These are phyloP conservation scores for Pyrenochaeta sp. DNA, from an alignment of 2,329 filamentous ascomycete genomes.

Conservation along the genomic window DNA sequence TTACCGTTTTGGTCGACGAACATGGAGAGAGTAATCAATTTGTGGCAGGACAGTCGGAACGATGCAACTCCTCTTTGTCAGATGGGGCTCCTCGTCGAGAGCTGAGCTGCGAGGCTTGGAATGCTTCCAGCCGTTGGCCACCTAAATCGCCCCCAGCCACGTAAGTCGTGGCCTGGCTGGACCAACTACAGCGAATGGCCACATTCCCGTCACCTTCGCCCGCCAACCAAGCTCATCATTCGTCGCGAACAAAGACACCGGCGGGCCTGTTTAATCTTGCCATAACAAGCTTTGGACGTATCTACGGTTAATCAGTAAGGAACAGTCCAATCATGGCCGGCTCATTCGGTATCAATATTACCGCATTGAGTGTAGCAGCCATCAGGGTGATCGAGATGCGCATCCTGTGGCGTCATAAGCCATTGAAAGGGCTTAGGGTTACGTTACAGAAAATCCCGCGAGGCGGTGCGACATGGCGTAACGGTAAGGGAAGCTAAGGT, in stretches of 20 bases:
- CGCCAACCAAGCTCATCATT: slow-evolving; percentile 23
- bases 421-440: slow-evolving; percentile 23
- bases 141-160: slow-evolving; percentile 18
- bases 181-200: slow-evolving; percentile 3
- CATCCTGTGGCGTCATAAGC: slow-evolving; percentile 30
- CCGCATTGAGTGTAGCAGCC: too few species aligned
- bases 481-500: slow-evolving; percentile 19
- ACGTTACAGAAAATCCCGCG: slow-evolving; percentile 27
- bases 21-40: slow-evolving; percentile 7
- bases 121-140: slow-evolving; percentile 13
- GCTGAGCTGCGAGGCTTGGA: slow-evolving; percentile 12
- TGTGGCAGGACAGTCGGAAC: not conserved
- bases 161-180: slow-evolving; percentile 13
- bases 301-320: slow-evolving; percentile 23
- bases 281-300: slow-evolving; percentile 28
- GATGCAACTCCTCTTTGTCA: slow-evolving; percentile 2
- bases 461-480: slow-evolving; percentile 29
- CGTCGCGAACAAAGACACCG: slow-evolving; percentile 24
- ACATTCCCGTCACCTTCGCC: slow-evolving; percentile 20
- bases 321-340: slow-evolving; percentile 20
- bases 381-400: too few species aligned
- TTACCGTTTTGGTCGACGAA: not conserved
- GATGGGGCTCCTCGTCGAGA: slow-evolving; percentile 9
- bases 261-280: slow-evolving; percentile 18
- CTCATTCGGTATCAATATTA: slow-evolving; percentile 12